Evolutionary conservation across 176 grass and related monocot species (phyloP), one percentile per base, ranked within the genome.

Genomic region (Elymus sibiricus): DNA sequence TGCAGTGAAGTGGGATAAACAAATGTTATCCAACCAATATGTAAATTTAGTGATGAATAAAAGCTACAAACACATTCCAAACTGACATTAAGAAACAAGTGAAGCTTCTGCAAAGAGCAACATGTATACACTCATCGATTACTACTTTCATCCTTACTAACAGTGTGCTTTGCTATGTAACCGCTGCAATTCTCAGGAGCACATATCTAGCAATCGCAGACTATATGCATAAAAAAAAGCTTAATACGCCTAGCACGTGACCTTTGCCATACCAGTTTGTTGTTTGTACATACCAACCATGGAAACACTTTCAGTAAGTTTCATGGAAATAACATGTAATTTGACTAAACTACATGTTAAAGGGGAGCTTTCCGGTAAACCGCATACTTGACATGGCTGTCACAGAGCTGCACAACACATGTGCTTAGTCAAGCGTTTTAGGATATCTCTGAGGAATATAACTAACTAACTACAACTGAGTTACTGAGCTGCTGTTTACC

Each of bases 401-500:
- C 31, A 3, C 31, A 37, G 16, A 4, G 34, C 31, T 21, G 27
- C 63, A 31, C 12, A 31, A 47, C 46, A 49, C 63, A 31, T 65
- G 63, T 16, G 0, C 2, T 16, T 16, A 13, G 0, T 29, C 16
- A 13, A 11, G 31, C 29, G 11, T 35, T 68, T 27, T 21, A 4
- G 16, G 3, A 32, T 27, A 29, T 31, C 27, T 31, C 27, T 55
- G 15, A 32, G 64, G 28, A 34, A 19, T 1, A 38, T 69, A 34
- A 31, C 39, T 56, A 56, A 2, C 53, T 2, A 17, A 17, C 6
- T 56, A 32, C 29, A 32, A 24, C 35, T 77, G 14, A 21, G 47
- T 16, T 42, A 24, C 35, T 77, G 14, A 21, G 47, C 22, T 68
- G 9, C 28, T 43, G 43, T 82, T 61, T 89, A 94, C 92, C 92